A percentile compares a stretch with the other conserved stretches of the same genome.
Evolutionary conservation across 805 yeast species (phyloP).

Genomic region (Nakazawaea molendinolei): DNA sequence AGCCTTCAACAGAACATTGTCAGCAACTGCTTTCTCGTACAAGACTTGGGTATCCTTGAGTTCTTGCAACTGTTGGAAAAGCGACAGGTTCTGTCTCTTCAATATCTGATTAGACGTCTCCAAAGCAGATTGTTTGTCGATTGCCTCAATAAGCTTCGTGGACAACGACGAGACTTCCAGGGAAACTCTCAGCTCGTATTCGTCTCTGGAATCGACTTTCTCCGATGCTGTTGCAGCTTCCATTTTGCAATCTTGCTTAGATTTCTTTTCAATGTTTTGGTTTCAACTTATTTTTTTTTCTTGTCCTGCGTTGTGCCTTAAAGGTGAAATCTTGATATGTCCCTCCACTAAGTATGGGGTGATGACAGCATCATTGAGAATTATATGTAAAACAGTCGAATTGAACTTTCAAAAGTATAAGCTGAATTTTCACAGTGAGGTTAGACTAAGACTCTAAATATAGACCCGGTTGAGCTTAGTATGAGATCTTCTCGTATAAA

Average conservation of each 20-base stretch:
- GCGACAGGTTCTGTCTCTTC: conserved; percentile 26
- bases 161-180: conserved; percentile 50
- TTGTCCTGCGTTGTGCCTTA: no score
- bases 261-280: no score
- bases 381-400: no score
- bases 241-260: background rate
- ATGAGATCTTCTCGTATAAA: no score
- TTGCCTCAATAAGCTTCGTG: conserved; percentile 53
- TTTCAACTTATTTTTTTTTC: background rate
- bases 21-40: background rate
- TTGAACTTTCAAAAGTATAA: no score
- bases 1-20: conserved; percentile 18
- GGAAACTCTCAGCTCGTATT: conserved; percentile 38
- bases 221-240: conserved; percentile 1
- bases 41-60: conserved; percentile 9
- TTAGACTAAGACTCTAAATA: no score
- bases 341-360: no score
- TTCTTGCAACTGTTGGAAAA: conserved; percentile 26
- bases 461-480: no score
- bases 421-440: no score
- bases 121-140: conserved; percentile 47
- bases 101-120: conserved; percentile 40
- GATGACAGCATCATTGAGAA: no score
- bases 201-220: no score
- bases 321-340: no score